Evolutionary conservation across 495 filamentous ascomycete genomes (phyloP), one percentile per base, ranked within the genome.

Genomic region (Hyaloscypha variabilis): DNA sequence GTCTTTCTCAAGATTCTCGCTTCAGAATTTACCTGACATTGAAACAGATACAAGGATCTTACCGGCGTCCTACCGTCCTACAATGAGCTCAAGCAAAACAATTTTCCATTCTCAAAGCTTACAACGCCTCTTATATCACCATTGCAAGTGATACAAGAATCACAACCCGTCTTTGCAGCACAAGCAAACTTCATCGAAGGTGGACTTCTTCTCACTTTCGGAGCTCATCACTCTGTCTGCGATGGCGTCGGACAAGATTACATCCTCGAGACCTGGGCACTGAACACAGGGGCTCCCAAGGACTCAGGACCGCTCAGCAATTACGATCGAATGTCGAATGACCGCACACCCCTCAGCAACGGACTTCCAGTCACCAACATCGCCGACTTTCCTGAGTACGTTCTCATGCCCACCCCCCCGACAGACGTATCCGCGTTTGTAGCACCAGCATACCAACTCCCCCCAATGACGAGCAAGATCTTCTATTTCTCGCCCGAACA

Each of bases 141-240:
- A 10, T 24, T 65, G n/a, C 26, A 52, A 2, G 57, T 66, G 3
- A 17, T 58, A 25, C 26, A 65, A 53, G 6, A 19, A 6, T 46
- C 63, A 26, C 49, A 39, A 23, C 80, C 82, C 21, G 81, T 85
- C 19, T 78, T 88, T 60, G 66, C 77, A 11, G 57, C 87, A 10
- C 85, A 88, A 72, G 80, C 77, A 1, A 87, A 75, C 66, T 83
- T 85, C 72, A 79, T 88, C 59, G 53, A 62, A 23, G 82, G 77
- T 29, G 85, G 84, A 1, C 65, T 84, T 0, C 65, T 88, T 6
- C 74, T 88, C 36, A 82, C 79, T 2, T 67, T 86, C 62, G 70
- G 76, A 46, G 76, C 72, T 19, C 77, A 86, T 39, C 86, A 88
- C 64, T 73, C 79, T 31, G 68, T 73, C 2, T 66, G 46, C 23